A percentile compares a stretch with the other conserved stretches of the same genome.
These are phyloP conservation scores for Metarhizium brunneum DNA, from an alignment of 2,329 filamentous ascomycete species.

Conservation along the genomic window DNA sequence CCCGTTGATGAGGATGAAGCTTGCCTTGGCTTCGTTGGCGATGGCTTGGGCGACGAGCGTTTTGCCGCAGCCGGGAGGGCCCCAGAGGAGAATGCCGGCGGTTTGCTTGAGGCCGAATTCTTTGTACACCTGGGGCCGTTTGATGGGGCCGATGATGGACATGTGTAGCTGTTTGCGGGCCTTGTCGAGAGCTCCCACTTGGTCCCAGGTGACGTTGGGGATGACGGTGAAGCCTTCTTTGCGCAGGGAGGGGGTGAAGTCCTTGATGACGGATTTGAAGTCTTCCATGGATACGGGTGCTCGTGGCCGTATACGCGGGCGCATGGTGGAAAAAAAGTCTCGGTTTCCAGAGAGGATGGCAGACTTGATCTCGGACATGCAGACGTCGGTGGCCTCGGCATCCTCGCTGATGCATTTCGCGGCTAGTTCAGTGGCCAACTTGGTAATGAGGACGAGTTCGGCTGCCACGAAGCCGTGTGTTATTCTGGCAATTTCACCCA, in stretches of 20 bases:
- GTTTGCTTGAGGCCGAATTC: conserved; percentile 71
- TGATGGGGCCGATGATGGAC: conserved; percentile 86
- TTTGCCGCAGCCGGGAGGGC: conserved; percentile 93
- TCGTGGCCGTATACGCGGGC: neutral
- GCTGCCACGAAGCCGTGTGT: conserved; percentile 92
- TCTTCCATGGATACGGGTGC: conserved; percentile 31
- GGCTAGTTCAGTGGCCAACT: conserved; percentile 30
- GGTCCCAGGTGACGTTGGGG: conserved; percentile 84
- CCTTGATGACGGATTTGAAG: conserved; percentile 65
- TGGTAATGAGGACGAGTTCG: conserved; percentile 63
- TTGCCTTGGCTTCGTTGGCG: conserved; percentile 89
- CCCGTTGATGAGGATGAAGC: conserved; percentile 97
- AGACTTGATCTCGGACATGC: conserved; percentile 2
- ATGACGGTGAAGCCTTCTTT: conserved; percentile 93
- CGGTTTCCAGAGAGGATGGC: neutral
- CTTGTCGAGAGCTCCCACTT: conserved; percentile 77
- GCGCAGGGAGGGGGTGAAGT: conserved; percentile 53
- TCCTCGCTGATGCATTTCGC: conserved; percentile 21
- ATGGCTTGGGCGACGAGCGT: conserved; percentile 94
- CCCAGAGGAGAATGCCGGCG: conserved; percentile 89
- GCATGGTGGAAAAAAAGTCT: neutral
- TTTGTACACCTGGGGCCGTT: conserved; percentile 66
- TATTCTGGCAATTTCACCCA: conserved; percentile 63
- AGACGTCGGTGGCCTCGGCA: conserved; percentile 16
- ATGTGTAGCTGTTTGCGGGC: conserved; percentile 74